phyloP scores from a whole-genome alignment of 441 rosid genomes.

The Daphne laureola region DNA sequence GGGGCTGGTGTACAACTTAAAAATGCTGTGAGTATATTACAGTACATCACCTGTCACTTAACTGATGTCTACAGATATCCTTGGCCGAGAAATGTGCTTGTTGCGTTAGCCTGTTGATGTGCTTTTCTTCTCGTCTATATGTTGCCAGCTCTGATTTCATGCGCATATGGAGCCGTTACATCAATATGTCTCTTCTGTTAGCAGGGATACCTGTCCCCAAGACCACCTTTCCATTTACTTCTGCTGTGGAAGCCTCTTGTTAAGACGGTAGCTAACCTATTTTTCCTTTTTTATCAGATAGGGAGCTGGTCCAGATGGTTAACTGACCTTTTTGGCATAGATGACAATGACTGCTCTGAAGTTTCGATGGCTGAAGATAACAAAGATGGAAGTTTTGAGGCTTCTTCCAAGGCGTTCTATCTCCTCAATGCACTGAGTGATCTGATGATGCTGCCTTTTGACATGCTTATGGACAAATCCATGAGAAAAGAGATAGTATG shows the following conservation, averaged over 20 bases:
- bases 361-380: conserved; percentile 20
- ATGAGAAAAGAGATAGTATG: conserved; percentile 65
- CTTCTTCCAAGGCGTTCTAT: conserved; percentile 57
- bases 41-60: background rate
- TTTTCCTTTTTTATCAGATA: conserved; percentile 33
- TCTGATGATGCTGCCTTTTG: conserved; percentile 96
- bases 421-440: conserved; percentile 83
- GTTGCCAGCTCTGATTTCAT: too few relatives aligned
- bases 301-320: conserved; percentile 98
- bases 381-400: conserved; percentile 25
- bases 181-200: too few relatives aligned
- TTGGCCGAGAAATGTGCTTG: conserved; percentile 1
- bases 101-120: background rate
- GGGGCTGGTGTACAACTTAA: conserved; percentile 89
- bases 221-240: background rate
- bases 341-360: conserved; percentile 32
- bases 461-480: conserved; percentile 70
- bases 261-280: conserved; percentile 8
- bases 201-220: too few relatives aligned
- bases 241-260: conserved; percentile 3
- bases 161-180: too few relatives aligned
- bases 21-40: conserved; percentile 51
- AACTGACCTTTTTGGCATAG: conserved; percentile 71
- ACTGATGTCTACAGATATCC: conserved; percentile 1
- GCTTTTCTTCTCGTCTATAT: background rate